Percentiles rank a stretch among this genome's conserved stretches.
Evolutionary conservation across 225 moss, liverwort and hornwort species (phyloP).

Genomic region (Antitrichia curtipendula): DNA sequence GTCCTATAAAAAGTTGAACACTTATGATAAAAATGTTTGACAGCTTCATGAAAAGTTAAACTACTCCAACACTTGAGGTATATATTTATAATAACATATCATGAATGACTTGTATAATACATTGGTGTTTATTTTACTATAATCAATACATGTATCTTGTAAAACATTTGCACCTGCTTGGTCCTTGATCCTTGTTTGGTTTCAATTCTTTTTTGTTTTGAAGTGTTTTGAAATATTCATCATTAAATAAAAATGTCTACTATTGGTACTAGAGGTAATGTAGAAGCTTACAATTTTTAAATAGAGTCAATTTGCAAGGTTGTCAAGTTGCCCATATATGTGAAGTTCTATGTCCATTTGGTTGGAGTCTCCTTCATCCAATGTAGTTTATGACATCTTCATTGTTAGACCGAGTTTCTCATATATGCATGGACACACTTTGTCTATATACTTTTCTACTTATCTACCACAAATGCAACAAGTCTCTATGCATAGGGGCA

Average conservation of each 20-base stretch:
- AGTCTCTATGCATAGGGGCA: background rate
- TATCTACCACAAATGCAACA: background rate
- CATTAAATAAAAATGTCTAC: too few relatives aligned
- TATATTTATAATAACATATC: background rate
- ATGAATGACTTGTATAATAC: background rate
- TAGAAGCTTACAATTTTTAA: too few relatives aligned
- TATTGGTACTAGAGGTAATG: too few relatives aligned
- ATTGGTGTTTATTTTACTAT: background rate
- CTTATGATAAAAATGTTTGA: background rate
- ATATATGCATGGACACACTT: background rate
- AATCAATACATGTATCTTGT: background rate
- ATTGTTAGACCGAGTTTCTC: background rate
- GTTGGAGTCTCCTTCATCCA: too few relatives aligned
- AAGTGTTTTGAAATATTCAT: too few relatives aligned
- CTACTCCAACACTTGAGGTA: background rate
- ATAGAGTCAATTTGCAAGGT: too few relatives aligned
- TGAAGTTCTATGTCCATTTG: too few relatives aligned
- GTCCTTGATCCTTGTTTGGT: background rate
- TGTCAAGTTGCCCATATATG: too few relatives aligned
- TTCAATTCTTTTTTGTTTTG: background rate
- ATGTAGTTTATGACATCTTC: background rate
- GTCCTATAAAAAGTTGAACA: background rate
- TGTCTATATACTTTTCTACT: background rate
- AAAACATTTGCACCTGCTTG: background rate
- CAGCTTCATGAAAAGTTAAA: background rate